Evolutionary conservation across 1,284 basidiomycete genomes (phyloP).

Genomic region (Paramarasmius palmivorus): DNA sequence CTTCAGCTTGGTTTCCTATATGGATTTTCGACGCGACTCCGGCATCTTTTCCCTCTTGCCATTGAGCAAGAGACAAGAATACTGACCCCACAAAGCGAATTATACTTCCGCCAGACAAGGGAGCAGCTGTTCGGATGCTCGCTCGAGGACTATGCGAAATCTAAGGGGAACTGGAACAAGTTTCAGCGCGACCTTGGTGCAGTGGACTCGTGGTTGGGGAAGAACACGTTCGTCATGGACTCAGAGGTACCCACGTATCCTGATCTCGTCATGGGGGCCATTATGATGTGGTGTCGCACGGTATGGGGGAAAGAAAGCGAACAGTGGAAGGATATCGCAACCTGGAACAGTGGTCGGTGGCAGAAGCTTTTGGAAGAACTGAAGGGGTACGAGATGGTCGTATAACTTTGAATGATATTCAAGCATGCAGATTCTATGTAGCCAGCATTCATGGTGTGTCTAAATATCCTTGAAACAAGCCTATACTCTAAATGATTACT

Average conservation of each 20-base stretch:
- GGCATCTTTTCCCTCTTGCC: background rate
- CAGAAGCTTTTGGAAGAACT: slow-evolving; percentile 8
- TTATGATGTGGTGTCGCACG: slow-evolving; percentile 8
- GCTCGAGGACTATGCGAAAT: background rate
- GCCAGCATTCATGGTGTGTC: no score
- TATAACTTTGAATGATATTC: background rate
- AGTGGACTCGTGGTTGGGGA: background rate
- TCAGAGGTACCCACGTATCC: background rate
- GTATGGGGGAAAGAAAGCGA: slow-evolving; percentile 9
- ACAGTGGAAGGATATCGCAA: slow-evolving; percentile 9
- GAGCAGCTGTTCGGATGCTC: background rate
- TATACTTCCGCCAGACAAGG: background rate
- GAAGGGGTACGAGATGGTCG: slow-evolving; percentile 6
- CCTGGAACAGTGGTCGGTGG: slow-evolving; percentile 14
- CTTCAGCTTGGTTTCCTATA: background rate
- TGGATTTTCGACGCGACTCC: background rate
- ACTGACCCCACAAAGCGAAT: background rate
- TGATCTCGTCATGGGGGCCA: slow-evolving; percentile 6
- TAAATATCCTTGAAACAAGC: no score
- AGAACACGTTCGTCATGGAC: slow-evolving; percentile 6
- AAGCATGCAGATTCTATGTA: no score
- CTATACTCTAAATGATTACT: no score
- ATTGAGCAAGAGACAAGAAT: background rate
- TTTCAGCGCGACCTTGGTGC: background rate
- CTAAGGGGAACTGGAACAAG: background rate